Percentiles rank a stretch among this genome's conserved stretches.
phyloP scores from a whole-genome alignment of 2,329 filamentous ascomycete genomes.

The Fusarium metavorans region DNA sequence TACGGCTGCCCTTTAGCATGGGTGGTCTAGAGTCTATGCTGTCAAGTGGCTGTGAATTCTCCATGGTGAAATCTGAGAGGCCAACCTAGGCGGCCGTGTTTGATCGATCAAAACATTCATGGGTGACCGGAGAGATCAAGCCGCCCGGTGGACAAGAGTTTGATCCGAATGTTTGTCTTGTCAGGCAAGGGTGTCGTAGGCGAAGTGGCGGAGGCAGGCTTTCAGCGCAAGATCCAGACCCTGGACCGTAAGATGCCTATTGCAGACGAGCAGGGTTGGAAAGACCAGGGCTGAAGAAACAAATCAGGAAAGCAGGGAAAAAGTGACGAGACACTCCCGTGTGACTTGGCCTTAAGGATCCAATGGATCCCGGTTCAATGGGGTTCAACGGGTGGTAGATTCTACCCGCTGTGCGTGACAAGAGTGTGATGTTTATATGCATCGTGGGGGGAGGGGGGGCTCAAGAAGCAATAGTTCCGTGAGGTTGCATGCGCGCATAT shows the following conservation, averaged over 20 bases:
- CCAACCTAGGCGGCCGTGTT: slow-evolving; percentile 24
- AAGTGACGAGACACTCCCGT: background rate
- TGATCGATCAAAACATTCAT: slow-evolving; percentile 30
- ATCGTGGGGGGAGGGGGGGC: background rate
- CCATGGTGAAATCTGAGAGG: slow-evolving; percentile 8
- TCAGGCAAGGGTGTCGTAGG: background rate
- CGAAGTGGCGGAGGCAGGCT: background rate
- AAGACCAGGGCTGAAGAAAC: background rate
- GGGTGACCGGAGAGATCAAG: background rate
- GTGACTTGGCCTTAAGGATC: background rate
- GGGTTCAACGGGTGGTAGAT: slow-evolving; percentile 1
- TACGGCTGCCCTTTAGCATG: slow-evolving; percentile 21
- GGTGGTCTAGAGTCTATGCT: background rate
- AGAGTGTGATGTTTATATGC: background rate
- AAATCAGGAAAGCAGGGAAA: background rate
- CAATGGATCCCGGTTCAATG: background rate
- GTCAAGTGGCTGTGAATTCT: slow-evolving; percentile 1
- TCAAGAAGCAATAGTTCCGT: slow-evolving; percentile 4
- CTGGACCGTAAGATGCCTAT: background rate
- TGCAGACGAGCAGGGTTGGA: background rate
- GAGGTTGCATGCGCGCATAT: slow-evolving; percentile 25
- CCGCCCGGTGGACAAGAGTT: background rate
- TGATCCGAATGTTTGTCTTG: background rate
- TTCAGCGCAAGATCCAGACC: background rate
- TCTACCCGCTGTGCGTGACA: slow-evolving; percentile 1